A percentile compares a stretch with the other conserved stretches of the same genome.
Conservation (phyloP, 495 filamentous ascomycete genomes). For the Trypethelium eluteriae region DNA sequence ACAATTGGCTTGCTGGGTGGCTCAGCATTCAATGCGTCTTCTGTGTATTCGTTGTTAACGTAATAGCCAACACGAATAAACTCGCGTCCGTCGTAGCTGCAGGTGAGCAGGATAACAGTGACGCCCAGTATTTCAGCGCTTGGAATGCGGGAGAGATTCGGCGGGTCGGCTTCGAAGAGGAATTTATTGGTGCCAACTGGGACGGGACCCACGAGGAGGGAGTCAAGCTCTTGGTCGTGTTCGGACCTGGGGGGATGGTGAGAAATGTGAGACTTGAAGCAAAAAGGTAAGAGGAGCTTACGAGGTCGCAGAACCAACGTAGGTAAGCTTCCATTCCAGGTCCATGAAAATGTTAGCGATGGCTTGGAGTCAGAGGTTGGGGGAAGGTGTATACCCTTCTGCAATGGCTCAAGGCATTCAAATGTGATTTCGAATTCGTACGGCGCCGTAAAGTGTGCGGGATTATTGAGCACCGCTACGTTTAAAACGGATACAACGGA, state of each 20-base stretch:
- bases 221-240: conserved; percentile 97
- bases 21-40: conserved; percentile 76
- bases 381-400: conserved; percentile 59
- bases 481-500: conserved; percentile 93
- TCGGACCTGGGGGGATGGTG: conserved; percentile 56
- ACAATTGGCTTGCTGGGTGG: conserved; percentile 87
- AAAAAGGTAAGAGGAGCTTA: conserved; percentile 41
- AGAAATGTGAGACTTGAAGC: conserved; percentile 21
- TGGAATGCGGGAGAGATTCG: conserved; percentile 81
- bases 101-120: conserved; percentile 92
- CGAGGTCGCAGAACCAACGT: conserved; percentile 96
- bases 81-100: conserved; percentile 91
- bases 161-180: conserved; percentile 90
- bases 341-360: conserved; percentile 48
- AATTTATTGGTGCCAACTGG: conserved; percentile 98
- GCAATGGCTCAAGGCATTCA: conserved; percentile 85
- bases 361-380: background rate
- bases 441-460: conserved; percentile 75
- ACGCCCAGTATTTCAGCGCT: conserved; percentile 92
- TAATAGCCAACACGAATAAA: conserved; percentile 99
- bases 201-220: conserved; percentile 89
- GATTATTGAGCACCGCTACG: conserved; percentile 94
- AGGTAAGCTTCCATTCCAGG: conserved; percentile 98
- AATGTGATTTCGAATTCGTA: conserved; percentile 99
- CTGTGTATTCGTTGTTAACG: conserved; percentile 96